Percentiles rank a stretch among this genome's conserved stretches.
These are phyloP conservation scores for Trichopus zeylanicus DNA, from an alignment of 116 monocot species.

Conservation along the genomic window DNA sequence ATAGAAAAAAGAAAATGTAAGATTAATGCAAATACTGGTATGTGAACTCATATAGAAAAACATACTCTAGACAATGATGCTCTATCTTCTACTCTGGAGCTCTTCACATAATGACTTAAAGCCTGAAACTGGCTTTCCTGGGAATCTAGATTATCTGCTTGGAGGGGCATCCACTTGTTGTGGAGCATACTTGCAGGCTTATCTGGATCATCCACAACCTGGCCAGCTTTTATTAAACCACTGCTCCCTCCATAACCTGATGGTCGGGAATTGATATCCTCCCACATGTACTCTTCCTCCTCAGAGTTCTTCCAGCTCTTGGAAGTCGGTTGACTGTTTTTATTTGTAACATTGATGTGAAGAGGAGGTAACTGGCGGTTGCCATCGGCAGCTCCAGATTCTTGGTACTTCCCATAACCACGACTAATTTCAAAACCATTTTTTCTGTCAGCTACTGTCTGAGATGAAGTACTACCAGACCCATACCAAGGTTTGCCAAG, in stretches of 20 bases:
- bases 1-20: not conserved
- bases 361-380: constrained; percentile 20
- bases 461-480: constrained; percentile 16
- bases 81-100: constrained; percentile 34
- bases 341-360: constrained; percentile 22
- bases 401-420: constrained; percentile 20
- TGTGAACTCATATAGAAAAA: not conserved
- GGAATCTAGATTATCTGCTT: constrained; percentile 20
- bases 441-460: constrained; percentile 17
- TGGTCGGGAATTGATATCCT: constrained; percentile 48
- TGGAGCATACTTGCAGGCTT: constrained; percentile 30
- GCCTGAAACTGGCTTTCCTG: constrained; percentile 30
- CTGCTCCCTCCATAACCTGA: constrained; percentile 30
- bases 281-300: constrained; percentile 96
- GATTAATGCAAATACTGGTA: not conserved
- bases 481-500: constrained; percentile 33
- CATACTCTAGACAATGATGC: constrained; percentile 32
- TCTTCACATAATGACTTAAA: constrained; percentile 16
- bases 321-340: constrained; percentile 18
- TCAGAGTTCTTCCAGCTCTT: constrained; percentile 91
- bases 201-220: constrained; percentile 16
- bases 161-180: constrained; percentile 25
- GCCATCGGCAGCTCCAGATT: constrained; percentile 24
- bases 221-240: constrained; percentile 23
- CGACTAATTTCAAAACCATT: constrained; percentile 44